Evolutionary conservation across 768 basidiomycete genomes (phyloP).

Genomic region (Xerocomellus amylosporus): DNA sequence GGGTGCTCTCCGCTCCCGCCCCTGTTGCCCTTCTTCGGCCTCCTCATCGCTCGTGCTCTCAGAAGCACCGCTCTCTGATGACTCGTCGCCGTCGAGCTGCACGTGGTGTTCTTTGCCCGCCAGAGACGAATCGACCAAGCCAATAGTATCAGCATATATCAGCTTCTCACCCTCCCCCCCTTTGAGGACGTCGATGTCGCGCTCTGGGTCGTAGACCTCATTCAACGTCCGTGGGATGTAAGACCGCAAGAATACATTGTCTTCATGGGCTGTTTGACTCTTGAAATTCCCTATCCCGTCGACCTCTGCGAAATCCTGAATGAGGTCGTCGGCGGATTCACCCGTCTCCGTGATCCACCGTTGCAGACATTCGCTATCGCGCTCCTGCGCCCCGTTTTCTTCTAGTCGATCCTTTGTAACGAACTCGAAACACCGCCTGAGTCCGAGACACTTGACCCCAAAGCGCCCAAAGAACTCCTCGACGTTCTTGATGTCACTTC

Average conservation of each 20-base stretch:
- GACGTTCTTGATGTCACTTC: constrained; percentile 86
- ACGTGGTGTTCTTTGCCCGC: constrained; percentile 11
- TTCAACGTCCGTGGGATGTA: constrained; percentile 92
- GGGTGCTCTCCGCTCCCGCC: constrained; percentile 51
- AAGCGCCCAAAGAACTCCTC: constrained; percentile 87
- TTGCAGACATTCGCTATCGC: constrained; percentile 33
- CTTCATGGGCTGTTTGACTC: constrained; percentile 57
- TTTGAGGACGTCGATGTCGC: constrained; percentile 76
- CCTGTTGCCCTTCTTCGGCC: constrained; percentile 36
- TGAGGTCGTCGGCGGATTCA: constrained; percentile 16
- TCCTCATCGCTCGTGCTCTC: constrained; percentile 34
- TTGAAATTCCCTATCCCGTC: constrained; percentile 14
- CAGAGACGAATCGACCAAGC: constrained; percentile 52
- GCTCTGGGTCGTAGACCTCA: constrained; percentile 92
- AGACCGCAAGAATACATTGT: constrained; percentile 83
- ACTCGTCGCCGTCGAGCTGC: constrained; percentile 19
- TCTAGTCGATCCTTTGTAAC: constrained; percentile 58
- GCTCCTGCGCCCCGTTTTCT: constrained; percentile 29
- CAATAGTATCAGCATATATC: constrained; percentile 88
- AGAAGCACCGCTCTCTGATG: constrained; percentile 22
- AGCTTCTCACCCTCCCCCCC: constrained; percentile 68
- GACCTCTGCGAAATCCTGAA: constrained; percentile 11
- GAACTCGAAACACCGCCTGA: constrained; percentile 86
- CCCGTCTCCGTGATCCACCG: constrained; percentile 47
- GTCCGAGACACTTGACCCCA: constrained; percentile 73